phyloP scores from a whole-genome alignment of 1,284 basidiomycete species.

The Cryptococcus hybrid region DNA sequence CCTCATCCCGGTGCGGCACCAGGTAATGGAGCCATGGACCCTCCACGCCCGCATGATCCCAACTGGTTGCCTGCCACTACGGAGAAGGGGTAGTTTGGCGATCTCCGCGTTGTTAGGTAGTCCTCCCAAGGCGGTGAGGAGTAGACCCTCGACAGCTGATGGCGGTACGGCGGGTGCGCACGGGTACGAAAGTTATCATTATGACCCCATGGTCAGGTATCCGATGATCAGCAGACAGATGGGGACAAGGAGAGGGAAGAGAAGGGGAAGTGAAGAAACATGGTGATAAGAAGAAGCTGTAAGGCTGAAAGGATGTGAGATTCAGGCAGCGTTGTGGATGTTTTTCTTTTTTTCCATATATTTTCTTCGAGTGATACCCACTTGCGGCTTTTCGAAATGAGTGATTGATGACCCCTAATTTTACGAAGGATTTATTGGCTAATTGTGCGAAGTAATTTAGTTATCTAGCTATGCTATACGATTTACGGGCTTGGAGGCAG shows the following conservation, averaged over 20 bases:
- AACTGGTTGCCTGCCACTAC: slow-evolving; percentile 42
- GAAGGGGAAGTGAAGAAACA: not conserved
- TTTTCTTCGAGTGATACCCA: not conserved
- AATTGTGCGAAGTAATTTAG: no score
- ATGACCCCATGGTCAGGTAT: no score
- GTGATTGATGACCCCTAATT: no score
- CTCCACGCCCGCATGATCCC: slow-evolving; percentile 22
- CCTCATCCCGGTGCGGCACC: not conserved
- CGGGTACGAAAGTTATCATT: no score
- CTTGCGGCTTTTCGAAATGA: no score
- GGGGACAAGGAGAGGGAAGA: not conserved
- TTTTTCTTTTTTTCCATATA: not conserved
- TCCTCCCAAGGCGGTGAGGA: slow-evolving; percentile 2
- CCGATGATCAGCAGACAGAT: no score
- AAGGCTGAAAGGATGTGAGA: not conserved
- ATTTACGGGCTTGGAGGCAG: no score
- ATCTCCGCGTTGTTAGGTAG: slow-evolving; percentile 42
- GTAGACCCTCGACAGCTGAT: slow-evolving; percentile 26
- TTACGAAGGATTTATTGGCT: no score
- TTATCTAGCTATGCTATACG: no score
- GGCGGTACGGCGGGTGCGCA: not conserved
- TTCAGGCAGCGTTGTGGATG: no score
- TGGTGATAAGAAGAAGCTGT: not conserved
- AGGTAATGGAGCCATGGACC: not conserved
- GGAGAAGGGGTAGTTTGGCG: slow-evolving; percentile 42